Evolutionary conservation across 2,329 filamentous ascomycete genomes (phyloP), one percentile per base, ranked within the genome.

Genomic region (Cladobotryum mycophilum): DNA sequence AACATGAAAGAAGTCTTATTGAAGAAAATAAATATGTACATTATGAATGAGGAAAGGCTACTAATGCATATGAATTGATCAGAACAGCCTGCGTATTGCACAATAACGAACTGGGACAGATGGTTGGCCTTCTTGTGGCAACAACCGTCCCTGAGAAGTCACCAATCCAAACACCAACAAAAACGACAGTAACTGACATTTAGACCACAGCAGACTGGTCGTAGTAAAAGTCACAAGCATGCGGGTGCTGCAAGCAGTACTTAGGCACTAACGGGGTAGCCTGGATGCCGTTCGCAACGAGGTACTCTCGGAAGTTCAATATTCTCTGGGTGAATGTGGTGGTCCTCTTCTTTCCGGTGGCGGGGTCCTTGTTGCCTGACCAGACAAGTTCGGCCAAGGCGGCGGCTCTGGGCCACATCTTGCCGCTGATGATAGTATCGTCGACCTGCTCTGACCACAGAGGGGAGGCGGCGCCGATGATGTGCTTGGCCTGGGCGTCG

Each of bases 231-330:
- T 81, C 79, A 55, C 79, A 82, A 47, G 74, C 70, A 61, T 82
- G 79, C 12, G 79, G 77, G 58, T 81, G 72, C 65, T 78, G 70
- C 45, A 78, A 56, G 59, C 79, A 82, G 59, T 80, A 48, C 46
- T 48, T 48, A 22, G 46, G 46, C 37, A 48, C 38, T 4, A 48
- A 11, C 3, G 46, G 18, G 9, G 46, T 42, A 6, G 46, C 46
- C n/a, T 17, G 14, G 22, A 48, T 42, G 38, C 38, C 38, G 25
- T 42, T 42, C 15, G 46, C 46, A 22, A 48, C 71, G 6, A 82
- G 66, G 54, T 80, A 81, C 65, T 82, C 79, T 37, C 79, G 70
- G 66, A 81, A 81, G 61, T 82, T 82, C 11, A 81, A 59, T 46
- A 82, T 74, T 5, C 79, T 69, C 64, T 79, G 76, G 9, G 78